Conservation (phyloP, 495 filamentous ascomycete species). For the Darksidea phi region DNA sequence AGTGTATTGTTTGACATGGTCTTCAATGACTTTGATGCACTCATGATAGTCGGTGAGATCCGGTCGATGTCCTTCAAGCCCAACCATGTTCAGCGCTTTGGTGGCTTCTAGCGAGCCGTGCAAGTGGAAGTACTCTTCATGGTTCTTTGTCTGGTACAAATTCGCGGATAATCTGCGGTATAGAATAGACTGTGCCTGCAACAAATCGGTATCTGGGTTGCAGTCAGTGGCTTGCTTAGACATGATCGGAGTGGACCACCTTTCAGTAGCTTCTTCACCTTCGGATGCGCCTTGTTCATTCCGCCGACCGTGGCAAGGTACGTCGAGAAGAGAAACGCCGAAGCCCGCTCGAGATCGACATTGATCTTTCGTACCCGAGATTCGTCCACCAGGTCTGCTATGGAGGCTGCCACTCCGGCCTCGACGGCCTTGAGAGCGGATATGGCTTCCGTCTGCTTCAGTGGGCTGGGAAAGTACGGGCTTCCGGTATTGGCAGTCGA, state of each 20-base stretch:
- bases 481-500: conserved; percentile 30
- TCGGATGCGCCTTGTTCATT: conserved; percentile 61
- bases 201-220: conserved; percentile 64
- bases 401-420: conserved; percentile 62
- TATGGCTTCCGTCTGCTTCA: conserved; percentile 68
- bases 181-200: conserved; percentile 66
- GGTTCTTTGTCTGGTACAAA: conserved; percentile 67
- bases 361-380: conserved; percentile 48
- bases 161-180: conserved; percentile 76
- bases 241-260: conserved; percentile 47
- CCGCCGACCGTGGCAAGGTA: conserved; percentile 71
- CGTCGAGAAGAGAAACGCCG: conserved; percentile 67
- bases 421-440: conserved; percentile 70
- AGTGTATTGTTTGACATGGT: conserved; percentile 62
- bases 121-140: conserved; percentile 70
- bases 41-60: conserved; percentile 65
- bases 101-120: conserved; percentile 74
- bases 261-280: conserved; percentile 61
- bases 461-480: conserved; percentile 59
- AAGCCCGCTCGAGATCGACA: conserved; percentile 63
- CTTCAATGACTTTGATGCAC: conserved; percentile 66
- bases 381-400: conserved; percentile 59
- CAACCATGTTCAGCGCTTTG: conserved; percentile 68
- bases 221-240: background rate
- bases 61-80: conserved; percentile 61